A percentile compares a stretch with the other conserved stretches of the same genome.
phyloP scores from a whole-genome alignment of 495 filamentous ascomycete genomes.

The Aspergillus panamensis region DNA sequence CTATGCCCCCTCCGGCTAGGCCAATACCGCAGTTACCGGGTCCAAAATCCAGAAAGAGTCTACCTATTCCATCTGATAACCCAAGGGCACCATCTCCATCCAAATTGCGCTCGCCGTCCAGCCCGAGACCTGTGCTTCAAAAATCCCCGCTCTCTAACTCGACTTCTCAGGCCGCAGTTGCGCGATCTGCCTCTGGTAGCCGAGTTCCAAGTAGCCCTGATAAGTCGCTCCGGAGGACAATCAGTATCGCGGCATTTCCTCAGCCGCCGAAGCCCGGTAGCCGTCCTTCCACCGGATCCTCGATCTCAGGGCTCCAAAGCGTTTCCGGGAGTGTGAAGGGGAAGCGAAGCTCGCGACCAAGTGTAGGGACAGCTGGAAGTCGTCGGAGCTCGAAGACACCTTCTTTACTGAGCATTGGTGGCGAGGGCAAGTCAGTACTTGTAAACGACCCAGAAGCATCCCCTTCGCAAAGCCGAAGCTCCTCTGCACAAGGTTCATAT shows the following conservation, averaged over 20 bases:
- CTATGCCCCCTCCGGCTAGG: slow-evolving; percentile 59
- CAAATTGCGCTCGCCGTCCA: slow-evolving; percentile 63
- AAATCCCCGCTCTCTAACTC: slow-evolving; percentile 48
- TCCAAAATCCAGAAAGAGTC: slow-evolving; percentile 66
- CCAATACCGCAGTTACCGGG: slow-evolving; percentile 67
- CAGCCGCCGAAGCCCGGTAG: slow-evolving; percentile 69
- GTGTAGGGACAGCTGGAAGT: slow-evolving; percentile 40
- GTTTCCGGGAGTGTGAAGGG: slow-evolving; percentile 29
- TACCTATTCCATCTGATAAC: slow-evolving; percentile 46
- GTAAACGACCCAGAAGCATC: slow-evolving; percentile 68
- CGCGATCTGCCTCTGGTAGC: slow-evolving; percentile 40
- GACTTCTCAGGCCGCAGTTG: slow-evolving; percentile 35
- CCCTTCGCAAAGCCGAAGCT: slow-evolving; percentile 82
- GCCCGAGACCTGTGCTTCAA: slow-evolving; percentile 51
- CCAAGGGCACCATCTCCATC: slow-evolving; percentile 44
- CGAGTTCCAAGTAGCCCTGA: slow-evolving; percentile 44
- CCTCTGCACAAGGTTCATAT: slow-evolving; percentile 84
- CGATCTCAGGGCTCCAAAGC: slow-evolving; percentile 30
- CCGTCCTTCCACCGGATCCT: slow-evolving; percentile 44
- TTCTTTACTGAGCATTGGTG: slow-evolving; percentile 74
- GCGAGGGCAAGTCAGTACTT: slow-evolving; percentile 67
- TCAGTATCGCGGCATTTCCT: slow-evolving; percentile 91
- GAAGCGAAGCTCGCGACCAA: slow-evolving; percentile 39
- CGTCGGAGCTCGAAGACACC: slow-evolving; percentile 56
- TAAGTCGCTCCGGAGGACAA: slow-evolving; percentile 73